Conservation (phyloP, 495 filamentous ascomycete genomes). For the Trypethelium eluteriae region DNA sequence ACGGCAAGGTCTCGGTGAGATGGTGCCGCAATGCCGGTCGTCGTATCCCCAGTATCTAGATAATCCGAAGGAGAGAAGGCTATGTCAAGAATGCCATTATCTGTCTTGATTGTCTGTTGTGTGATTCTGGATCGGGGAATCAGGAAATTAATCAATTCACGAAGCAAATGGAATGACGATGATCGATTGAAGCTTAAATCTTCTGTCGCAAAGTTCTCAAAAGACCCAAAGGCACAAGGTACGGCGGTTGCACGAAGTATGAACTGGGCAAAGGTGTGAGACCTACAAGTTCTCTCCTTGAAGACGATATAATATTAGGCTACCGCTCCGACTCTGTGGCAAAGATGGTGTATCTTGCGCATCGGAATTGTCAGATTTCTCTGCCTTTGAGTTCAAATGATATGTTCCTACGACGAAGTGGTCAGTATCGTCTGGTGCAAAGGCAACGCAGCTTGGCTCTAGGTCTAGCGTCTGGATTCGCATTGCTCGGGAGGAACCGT, state of each 20-base stretch:
- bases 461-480: constrained; percentile 40
- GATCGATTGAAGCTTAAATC: too few relatives aligned
- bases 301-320: constrained; percentile 54
- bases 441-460: constrained; percentile 80
- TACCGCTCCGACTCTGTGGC: constrained; percentile 60
- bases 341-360: constrained; percentile 22
- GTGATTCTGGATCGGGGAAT: not conserved
- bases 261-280: not conserved
- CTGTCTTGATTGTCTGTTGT: constrained; percentile 28
- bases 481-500: constrained; percentile 19
- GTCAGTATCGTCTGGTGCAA: constrained; percentile 56
- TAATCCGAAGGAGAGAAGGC: constrained; percentile 57
- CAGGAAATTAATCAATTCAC: not conserved
- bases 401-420: constrained; percentile 85
- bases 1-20: constrained; percentile 48
- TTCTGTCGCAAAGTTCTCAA: too few relatives aligned
- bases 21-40: constrained; percentile 30
- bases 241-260: too few relatives aligned
- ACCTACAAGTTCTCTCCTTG: constrained; percentile 22
- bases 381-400: constrained; percentile 39
- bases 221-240: too few relatives aligned
- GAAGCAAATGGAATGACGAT: too few relatives aligned
- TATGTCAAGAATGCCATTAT: constrained; percentile 70
- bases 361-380: constrained; percentile 5
- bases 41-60: constrained; percentile 9